Conservation (phyloP, 2,329 filamentous ascomycete genomes). For the Diplodia mutila region DNA sequence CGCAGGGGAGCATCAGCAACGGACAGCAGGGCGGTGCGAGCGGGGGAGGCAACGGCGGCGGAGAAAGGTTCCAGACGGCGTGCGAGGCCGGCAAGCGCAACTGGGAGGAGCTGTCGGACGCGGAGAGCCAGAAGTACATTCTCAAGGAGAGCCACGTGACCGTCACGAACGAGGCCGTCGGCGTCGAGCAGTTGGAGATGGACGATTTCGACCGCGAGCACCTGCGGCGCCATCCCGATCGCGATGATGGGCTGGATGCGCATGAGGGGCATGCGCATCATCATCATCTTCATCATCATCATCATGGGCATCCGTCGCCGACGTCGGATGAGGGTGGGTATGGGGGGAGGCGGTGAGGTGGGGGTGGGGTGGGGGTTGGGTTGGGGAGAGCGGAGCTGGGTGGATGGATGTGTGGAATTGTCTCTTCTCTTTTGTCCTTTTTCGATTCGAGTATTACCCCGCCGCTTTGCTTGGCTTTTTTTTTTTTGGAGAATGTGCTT, state of each 20-base stretch:
- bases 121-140: slow-evolving; percentile 45
- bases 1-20: neutral
- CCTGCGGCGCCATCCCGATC: neutral
- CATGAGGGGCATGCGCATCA: neutral
- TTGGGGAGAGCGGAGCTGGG: no score
- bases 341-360: no score
- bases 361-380: neutral
- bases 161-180: neutral
- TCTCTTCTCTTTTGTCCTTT: neutral
- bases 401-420: no score
- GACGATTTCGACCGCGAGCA: neutral
- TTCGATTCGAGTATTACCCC: neutral
- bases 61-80: neutral
- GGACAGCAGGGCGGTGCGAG: no score
- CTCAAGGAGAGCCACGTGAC: slow-evolving; percentile 37
- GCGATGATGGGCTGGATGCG: neutral
- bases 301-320: neutral
- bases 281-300: no score
- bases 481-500: neutral
- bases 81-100: slow-evolving; percentile 6
- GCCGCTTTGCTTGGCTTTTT: neutral
- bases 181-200: neutral
- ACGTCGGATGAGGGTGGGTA: no score
- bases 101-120: slow-evolving; percentile 28
- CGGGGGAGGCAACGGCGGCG: neutral